Base-by-base conservation (phyloP, 305 asterid genomes). In the Coffea humblotiana region DNA sequence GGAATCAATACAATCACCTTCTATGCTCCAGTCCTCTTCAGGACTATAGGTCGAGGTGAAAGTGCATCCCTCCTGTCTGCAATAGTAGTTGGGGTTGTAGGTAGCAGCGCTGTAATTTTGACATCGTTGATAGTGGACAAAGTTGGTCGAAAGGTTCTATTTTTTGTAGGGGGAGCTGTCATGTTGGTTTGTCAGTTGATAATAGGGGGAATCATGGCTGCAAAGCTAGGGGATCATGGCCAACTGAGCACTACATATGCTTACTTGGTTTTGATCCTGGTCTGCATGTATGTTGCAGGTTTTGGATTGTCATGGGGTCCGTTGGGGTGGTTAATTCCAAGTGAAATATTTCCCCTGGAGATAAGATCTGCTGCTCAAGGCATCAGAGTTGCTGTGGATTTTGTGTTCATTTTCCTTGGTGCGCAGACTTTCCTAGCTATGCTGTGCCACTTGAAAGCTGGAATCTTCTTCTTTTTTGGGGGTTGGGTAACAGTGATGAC, bases 241-340 rank as follows among this genome's bases (percentile, higher is more conserved):
- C 84, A 78, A 6, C 15, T 91, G 65, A 85, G 87, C 80, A 84
- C 75, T 71, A 87, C 77, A 6, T 83, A 86, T 67, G 88, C 86
- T 0, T 75, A 85, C 71, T 18, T 74, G 77, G 82, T 91, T 56
- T 32, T 91, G 80, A 82, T 89, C 37, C 49, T 89, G 70, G 86
- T 90, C 1, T 88, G 95, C 70, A 72, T 81, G 8, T 91, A 91
- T 48, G 91, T 90, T 1, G 95, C 95, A 9, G 93, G 95, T 2
- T 93, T 91, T 29, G 94, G 93, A 14, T 77, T 91, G 19, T 91
- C 97, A 23, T 91, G 97, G 97, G 97, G 97, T 0, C 97, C 97
- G 4, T 71, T 93, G 69, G 97, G 93, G 43, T 91, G 97, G 97
- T 67, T 93, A 64, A 87, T 93, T 72, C 91, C 97, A 1, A 90